phyloP scores from a whole-genome alignment of 257 asterid genomes.

The Vinca minor region DNA sequence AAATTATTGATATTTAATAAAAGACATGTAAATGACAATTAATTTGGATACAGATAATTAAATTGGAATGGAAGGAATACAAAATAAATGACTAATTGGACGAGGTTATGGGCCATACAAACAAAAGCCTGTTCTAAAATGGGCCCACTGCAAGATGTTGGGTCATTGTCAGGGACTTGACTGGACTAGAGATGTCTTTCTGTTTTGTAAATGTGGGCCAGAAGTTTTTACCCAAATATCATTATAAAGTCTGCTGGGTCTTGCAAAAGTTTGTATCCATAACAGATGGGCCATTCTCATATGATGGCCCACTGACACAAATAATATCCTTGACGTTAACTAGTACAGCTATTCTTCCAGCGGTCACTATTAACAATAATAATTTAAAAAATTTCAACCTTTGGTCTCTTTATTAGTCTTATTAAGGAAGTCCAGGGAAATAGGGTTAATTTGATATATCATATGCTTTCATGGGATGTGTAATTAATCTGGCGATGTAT shows the following conservation, averaged over 20 bases:
- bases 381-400: too few relatives aligned
- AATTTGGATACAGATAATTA: too few relatives aligned
- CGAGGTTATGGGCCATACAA: not conserved
- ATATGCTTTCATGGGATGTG: too few relatives aligned
- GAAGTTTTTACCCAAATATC: conserved; percentile 12
- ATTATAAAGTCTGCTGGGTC: conserved; percentile 9
- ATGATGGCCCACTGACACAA: not conserved
- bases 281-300: not conserved
- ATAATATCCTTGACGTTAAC: conserved; percentile 5
- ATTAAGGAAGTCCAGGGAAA: too few relatives aligned
- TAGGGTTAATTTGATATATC: too few relatives aligned
- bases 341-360: conserved; percentile 8
- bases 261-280: conserved; percentile 14
- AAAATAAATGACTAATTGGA: too few relatives aligned
- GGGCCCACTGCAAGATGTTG: conserved; percentile 32
- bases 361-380: not conserved
- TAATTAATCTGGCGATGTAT: too few relatives aligned
- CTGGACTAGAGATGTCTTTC: conserved; percentile 36
- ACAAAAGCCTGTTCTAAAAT: conserved; percentile 7
- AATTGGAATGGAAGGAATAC: too few relatives aligned
- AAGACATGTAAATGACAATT: too few relatives aligned
- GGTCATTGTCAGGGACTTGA: conserved; percentile 33
- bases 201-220: conserved; percentile 39
- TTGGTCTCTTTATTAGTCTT: too few relatives aligned
- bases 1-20: not conserved